phyloP scores from a whole-genome alignment of 352 stramenopile species.

The Globisporangium megalacanthum region DNA sequence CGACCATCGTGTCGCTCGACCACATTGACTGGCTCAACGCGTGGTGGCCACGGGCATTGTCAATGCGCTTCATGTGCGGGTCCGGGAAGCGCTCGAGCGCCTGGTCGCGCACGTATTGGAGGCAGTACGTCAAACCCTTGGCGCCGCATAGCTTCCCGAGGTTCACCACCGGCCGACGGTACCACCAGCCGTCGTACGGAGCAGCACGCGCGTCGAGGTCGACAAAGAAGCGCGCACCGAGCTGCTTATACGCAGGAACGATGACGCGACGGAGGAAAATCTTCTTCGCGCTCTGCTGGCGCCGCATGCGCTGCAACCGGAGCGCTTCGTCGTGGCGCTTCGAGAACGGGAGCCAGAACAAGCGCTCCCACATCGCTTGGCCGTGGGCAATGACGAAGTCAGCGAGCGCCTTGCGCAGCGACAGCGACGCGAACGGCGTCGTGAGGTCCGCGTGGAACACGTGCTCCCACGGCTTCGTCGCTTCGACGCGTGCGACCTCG shows the following conservation, averaged over 20 bases:
- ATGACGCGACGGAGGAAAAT: constrained; percentile 21
- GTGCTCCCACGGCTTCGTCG: constrained; percentile 19
- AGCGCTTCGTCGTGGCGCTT: not conserved
- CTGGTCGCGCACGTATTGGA: constrained; percentile 23
- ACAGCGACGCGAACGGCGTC: constrained; percentile 16
- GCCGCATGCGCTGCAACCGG: constrained; percentile 4
- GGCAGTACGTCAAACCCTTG: constrained; percentile 11
- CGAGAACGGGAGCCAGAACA: constrained; percentile 24
- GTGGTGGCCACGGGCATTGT: constrained; percentile 9
- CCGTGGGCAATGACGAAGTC: constrained; percentile 19
- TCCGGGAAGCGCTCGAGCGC: constrained; percentile 18
- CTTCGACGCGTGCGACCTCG: constrained; percentile 17
- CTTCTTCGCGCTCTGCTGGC: constrained; percentile 18
- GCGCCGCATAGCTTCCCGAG: constrained; percentile 14
- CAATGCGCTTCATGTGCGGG: not conserved
- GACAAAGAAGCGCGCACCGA: constrained; percentile 25
- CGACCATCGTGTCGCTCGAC: constrained; percentile 9
- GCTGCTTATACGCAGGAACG: constrained; percentile 11
- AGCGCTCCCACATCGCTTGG: constrained; percentile 28
- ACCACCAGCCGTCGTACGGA: constrained; percentile 23
- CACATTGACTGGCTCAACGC: constrained; percentile 28
- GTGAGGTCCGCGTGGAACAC: constrained; percentile 17
- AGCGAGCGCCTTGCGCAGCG: constrained; percentile 11
- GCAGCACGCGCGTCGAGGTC: constrained; percentile 14
- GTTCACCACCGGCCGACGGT: constrained; percentile 12